Percentiles rank a stretch among this genome's conserved stretches.
phyloP scores from a whole-genome alignment of 2,329 filamentous ascomycete genomes.

The Pyricularia sp. region DNA sequence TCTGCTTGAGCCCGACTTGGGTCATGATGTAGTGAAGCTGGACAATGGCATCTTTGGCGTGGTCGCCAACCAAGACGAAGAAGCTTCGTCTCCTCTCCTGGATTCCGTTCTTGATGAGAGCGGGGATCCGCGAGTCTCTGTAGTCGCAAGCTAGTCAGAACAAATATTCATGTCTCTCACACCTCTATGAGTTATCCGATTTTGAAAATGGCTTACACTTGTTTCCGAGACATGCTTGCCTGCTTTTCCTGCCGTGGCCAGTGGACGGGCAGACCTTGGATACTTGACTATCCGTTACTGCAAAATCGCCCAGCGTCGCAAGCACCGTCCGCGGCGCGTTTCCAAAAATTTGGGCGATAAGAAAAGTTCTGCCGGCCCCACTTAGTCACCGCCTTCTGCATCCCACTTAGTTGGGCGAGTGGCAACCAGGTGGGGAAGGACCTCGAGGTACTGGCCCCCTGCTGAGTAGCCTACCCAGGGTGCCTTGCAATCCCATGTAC shows the following conservation, averaged over 20 bases:
- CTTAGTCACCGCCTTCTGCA: conserved; percentile 1
- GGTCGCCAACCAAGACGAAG: conserved; percentile 92
- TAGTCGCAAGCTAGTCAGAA: neutral
- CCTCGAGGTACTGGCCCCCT: too few species aligned
- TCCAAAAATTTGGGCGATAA: conserved; percentile 3
- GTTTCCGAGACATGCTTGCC: conserved; percentile 5
- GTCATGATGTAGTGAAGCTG: conserved; percentile 89
- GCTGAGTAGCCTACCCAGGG: too few species aligned
- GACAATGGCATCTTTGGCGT: conserved; percentile 95
- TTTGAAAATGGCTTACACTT: conserved; percentile 1
- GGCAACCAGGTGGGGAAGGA: too few species aligned
- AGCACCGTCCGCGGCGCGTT: neutral
- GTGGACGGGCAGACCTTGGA: neutral
- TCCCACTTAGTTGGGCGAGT: neutral
- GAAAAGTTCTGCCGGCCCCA: conserved; percentile 2
- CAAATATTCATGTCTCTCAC: conserved; percentile 3
- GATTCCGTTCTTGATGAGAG: conserved; percentile 83
- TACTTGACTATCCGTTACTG: neutral
- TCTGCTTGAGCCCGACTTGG: conserved; percentile 73
- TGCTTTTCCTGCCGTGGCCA: neutral
- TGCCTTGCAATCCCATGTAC: too few species aligned
- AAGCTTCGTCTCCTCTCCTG: conserved; percentile 97
- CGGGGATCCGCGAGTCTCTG: conserved; percentile 82
- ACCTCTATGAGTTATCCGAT: conserved; percentile 16
- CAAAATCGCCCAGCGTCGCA: neutral